phyloP scores from a whole-genome alignment of 2,329 filamentous ascomycete genomes.

The Knoxdaviesia proteae region DNA sequence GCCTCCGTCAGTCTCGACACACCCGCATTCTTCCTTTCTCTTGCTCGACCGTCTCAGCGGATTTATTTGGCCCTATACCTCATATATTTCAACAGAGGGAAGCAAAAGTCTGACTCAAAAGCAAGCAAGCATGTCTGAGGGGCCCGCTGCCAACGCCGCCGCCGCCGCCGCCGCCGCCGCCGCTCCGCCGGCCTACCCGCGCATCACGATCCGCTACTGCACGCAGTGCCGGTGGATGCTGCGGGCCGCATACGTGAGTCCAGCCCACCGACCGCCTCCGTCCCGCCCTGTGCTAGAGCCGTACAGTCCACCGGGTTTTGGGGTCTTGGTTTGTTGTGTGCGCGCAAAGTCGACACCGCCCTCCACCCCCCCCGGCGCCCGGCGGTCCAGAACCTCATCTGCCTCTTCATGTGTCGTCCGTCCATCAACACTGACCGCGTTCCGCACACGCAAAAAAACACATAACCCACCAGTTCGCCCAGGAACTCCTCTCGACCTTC shows the following conservation, averaged over 20 bases:
- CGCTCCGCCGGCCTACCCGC: conserved; percentile 21
- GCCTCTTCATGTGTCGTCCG: too few relatives aligned
- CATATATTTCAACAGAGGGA: too few relatives aligned
- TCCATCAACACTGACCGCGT: neutral
- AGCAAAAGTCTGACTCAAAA: conserved; percentile 5
- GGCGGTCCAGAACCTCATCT: too few relatives aligned
- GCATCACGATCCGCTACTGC: conserved; percentile 77
- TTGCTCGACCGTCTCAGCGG: too few relatives aligned
- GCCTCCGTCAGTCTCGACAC: too few relatives aligned
- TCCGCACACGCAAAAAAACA: neutral
- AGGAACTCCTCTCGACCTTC: conserved; percentile 92
- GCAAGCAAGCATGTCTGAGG: conserved; percentile 2
- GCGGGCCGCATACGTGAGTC: conserved; percentile 59
- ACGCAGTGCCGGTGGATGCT: conserved; percentile 91
- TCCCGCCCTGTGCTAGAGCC: too few relatives aligned
- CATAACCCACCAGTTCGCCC: conserved; percentile 45
- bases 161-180: neutral
- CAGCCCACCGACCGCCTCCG: neutral
- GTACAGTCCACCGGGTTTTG: neutral
- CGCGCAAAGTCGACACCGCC: neutral
- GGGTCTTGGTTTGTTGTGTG: neutral
- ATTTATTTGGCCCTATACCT: too few relatives aligned
- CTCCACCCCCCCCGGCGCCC: neutral
- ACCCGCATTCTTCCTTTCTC: too few relatives aligned
- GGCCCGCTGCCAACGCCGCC: neutral